Percentiles rank a stretch among this genome's conserved stretches.
phyloP scores from a whole-genome alignment of 1,139 yeast species.

The Geotrichum phurueaensis region DNA sequence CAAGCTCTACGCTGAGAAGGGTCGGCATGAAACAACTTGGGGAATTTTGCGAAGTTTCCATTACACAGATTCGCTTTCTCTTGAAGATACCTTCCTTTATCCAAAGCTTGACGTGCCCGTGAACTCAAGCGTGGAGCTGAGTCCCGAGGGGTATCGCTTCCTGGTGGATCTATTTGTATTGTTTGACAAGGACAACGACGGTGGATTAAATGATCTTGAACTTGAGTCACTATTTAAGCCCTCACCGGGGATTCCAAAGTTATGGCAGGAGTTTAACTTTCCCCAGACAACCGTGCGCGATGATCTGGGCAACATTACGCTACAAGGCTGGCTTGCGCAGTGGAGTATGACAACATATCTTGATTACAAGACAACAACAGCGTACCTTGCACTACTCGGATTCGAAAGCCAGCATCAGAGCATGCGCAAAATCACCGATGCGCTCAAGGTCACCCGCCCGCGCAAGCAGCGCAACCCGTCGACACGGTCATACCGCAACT shows the following conservation, averaged over 20 bases:
- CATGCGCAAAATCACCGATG: conserved; percentile 45
- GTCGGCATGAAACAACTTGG: conserved; percentile 96
- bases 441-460: conserved; percentile 76
- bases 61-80: conserved; percentile 84
- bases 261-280: conserved; percentile 81
- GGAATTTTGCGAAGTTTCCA: conserved; percentile 81
- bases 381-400: conserved; percentile 84
- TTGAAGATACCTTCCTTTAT: conserved; percentile 67
- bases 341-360: conserved; percentile 94
- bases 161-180: conserved; percentile 80
- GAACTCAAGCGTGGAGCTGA: conserved; percentile 77
- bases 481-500: conserved; percentile 58
- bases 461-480: conserved; percentile 47
- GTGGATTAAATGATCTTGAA: conserved; percentile 77
- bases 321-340: conserved; percentile 98
- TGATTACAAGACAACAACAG: conserved; percentile 76
- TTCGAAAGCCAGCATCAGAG: conserved; percentile 46
- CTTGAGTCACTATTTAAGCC: conserved; percentile 65
- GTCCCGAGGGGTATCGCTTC: conserved; percentile 90
- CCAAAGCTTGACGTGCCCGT: conserved; percentile 76
- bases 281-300: conserved; percentile 85
- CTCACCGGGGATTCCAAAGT: conserved; percentile 84
- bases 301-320: conserved; percentile 79
- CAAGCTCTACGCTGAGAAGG: conserved; percentile 78
- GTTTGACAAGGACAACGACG: conserved; percentile 92